Conservation (phyloP, 1,284 basidiomycete genomes). For the Amylostereum areolatum region DNA sequence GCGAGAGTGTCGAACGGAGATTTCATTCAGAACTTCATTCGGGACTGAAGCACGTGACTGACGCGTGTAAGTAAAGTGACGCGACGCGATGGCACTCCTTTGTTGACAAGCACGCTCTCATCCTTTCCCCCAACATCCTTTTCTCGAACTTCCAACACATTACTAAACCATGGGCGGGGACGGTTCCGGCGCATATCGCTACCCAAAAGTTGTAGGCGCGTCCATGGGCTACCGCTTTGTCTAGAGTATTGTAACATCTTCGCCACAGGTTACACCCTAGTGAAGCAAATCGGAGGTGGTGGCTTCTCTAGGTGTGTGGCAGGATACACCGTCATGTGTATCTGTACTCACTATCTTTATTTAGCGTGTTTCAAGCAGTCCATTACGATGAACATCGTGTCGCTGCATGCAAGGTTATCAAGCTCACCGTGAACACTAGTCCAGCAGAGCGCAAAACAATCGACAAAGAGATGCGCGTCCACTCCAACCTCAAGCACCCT, state of each 20-base stretch:
- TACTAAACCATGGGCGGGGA: too few species aligned
- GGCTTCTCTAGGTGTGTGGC: slow-evolving; percentile 64
- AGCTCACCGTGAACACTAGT: slow-evolving; percentile 53
- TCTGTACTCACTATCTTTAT: background rate
- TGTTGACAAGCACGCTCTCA: too few species aligned
- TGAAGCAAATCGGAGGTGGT: slow-evolving; percentile 77
- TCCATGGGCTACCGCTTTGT: background rate
- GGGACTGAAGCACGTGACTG: too few species aligned
- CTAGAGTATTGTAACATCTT: background rate
- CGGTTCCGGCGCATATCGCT: slow-evolving; percentile 10
- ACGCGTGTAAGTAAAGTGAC: too few species aligned
- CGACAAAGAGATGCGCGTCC: slow-evolving; percentile 92
- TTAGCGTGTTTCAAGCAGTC: slow-evolving; percentile 78
- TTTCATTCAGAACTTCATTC: too few species aligned
- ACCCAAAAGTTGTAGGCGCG: slow-evolving; percentile 35
- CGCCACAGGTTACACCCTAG: slow-evolving; percentile 57
- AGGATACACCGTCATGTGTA: background rate
- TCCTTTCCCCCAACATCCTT: too few species aligned
- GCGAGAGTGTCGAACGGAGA: too few species aligned
- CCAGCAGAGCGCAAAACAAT: slow-evolving; percentile 70
- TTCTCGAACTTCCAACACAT: too few species aligned
- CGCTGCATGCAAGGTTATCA: slow-evolving; percentile 84
- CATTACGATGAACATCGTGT: slow-evolving; percentile 59
- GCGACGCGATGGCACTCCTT: too few species aligned
- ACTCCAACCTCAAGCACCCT: slow-evolving; percentile 73